Evolutionary conservation across 495 filamentous ascomycete species (phyloP).

Genomic region (Talaromyces stipitatus): DNA sequence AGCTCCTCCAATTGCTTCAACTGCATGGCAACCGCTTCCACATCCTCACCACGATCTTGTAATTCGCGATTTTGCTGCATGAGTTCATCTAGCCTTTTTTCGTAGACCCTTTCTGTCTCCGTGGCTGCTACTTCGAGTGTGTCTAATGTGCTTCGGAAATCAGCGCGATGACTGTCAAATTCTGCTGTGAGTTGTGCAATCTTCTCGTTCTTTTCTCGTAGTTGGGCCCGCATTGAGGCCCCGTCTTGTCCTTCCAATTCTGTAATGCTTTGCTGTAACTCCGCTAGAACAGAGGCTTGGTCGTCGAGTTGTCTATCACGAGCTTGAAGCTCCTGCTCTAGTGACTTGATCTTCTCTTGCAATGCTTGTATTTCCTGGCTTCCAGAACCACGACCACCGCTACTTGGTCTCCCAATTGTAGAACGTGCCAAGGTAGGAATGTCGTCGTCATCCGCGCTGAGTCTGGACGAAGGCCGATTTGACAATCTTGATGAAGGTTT

Average conservation of each 20-base stretch:
- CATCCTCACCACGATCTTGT: slow-evolving; percentile 75
- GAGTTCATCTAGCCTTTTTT: slow-evolving; percentile 84
- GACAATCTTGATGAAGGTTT: slow-evolving; percentile 37
- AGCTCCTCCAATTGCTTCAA: slow-evolving; percentile 93
- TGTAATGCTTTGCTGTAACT: slow-evolving; percentile 41
- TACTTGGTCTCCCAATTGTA: slow-evolving; percentile 13
- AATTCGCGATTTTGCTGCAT: slow-evolving; percentile 75
- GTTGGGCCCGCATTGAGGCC: slow-evolving; percentile 64
- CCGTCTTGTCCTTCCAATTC: slow-evolving; percentile 75
- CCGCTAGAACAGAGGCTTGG: slow-evolving; percentile 68
- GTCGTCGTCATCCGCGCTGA: slow-evolving; percentile 32
- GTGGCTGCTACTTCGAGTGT: slow-evolving; percentile 92
- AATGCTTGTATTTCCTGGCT: slow-evolving; percentile 39
- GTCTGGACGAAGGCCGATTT: slow-evolving; percentile 33
- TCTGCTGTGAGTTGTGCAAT: slow-evolving; percentile 87
- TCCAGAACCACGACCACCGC: slow-evolving; percentile 20
- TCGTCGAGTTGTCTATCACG: slow-evolving; percentile 81
- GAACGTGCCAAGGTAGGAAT: slow-evolving; percentile 17
- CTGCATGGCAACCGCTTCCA: slow-evolving; percentile 82
- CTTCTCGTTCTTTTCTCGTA: slow-evolving; percentile 95
- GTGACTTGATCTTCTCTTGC: slow-evolving; percentile 57
- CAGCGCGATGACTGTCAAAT: slow-evolving; percentile 90
- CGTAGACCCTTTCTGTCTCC: slow-evolving; percentile 96
- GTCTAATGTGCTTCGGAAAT: slow-evolving; percentile 95
- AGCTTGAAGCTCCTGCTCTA: slow-evolving; percentile 65